phyloP scores from a whole-genome alignment of 106 monocot species.

The Ottelia alismoides region DNA sequence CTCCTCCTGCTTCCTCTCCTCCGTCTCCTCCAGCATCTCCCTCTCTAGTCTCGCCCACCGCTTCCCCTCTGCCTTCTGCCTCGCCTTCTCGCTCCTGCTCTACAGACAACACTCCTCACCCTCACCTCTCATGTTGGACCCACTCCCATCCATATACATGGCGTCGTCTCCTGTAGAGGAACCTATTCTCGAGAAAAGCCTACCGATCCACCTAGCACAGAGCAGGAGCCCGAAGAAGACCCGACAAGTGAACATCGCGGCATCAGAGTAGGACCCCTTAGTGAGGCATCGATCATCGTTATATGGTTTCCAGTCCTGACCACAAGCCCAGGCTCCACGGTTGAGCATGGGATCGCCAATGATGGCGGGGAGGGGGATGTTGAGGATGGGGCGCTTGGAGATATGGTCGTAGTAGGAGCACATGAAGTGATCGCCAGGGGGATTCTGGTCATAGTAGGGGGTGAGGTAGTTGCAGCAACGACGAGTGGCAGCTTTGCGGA shows the following conservation, averaged over 20 bases:
- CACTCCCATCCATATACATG: constrained; percentile 23
- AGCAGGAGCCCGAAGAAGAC: constrained; percentile 23
- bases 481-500: constrained; percentile 43
- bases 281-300: constrained; percentile 13
- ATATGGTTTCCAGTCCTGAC: constrained; percentile 10
- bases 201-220: constrained; percentile 28
- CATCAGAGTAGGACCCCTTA: constrained; percentile 26
- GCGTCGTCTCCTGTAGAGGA: constrained; percentile 28
- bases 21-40: constrained; percentile 92
- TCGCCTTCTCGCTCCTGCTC: constrained; percentile 65
- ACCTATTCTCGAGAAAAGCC: constrained; percentile 24
- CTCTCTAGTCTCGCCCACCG: constrained; percentile 72
- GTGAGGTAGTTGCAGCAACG: constrained; percentile 59
- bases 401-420: constrained; percentile 60
- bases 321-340: constrained; percentile 7
- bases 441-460: constrained; percentile 57
- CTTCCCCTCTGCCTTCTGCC: constrained; percentile 87
- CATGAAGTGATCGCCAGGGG: constrained; percentile 55
- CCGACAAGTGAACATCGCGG: constrained; percentile 8
- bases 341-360: constrained; percentile 15
- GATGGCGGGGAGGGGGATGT: constrained; percentile 28
- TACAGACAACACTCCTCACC: constrained; percentile 37
- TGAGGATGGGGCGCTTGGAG: constrained; percentile 49
- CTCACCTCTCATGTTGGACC: constrained; percentile 35
- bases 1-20: constrained; percentile 89